Evolutionary conservation across 768 basidiomycete genomes (phyloP), one percentile per base, ranked within the genome.

Genomic region (Tephrocybe rancida): DNA sequence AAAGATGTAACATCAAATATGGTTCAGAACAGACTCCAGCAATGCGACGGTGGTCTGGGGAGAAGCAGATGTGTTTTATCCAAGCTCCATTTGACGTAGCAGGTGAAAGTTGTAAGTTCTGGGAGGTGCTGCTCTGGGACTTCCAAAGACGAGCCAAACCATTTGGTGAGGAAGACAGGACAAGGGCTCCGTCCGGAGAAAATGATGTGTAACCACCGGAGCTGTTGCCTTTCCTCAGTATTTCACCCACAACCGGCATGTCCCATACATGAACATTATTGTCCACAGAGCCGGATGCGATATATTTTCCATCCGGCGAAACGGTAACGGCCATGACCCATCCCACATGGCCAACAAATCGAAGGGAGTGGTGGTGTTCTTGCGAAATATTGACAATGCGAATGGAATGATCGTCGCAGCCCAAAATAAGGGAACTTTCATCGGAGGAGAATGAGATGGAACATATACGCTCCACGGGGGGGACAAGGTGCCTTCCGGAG

Each of bases 181-280:
- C 35, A 25, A 44, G 24, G 11, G 32, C 27, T 13, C 51, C 43
- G 5, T 52, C 38, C 1, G 49, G 30, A 26, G 50, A 51, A 32
- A 49, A 32, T 5, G n/a, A 22, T 5, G 42, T 32, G 26, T 42
- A 54, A 29, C 16, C 14, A 2, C 3, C 24, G 11, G 41, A 8
- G 25, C 27, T 22, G 30, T 51, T 30, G 21, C 19, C 5, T 11
- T 13, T 21, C 26, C 2, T 13, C 18, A 9, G 42, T 11, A 13
- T 14, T 16, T 32, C n/a, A 27, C 26, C n/a, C 1, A 60, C 57
- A 34, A 57, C 61, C 14, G 37, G 21, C 19, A 50, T 26, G 47
- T 67, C 55, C 67, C 67, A 69, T n/a, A 69, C 39, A 19, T 65
- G 55, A 42, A 69, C 56, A 14, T 65, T 63, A 2, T 52, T 47